A percentile compares a stretch with the other conserved stretches of the same genome.
These are phyloP conservation scores for Schizothecium vesticola DNA, from an alignment of 495 filamentous ascomycete species.

Conservation along the genomic window DNA sequence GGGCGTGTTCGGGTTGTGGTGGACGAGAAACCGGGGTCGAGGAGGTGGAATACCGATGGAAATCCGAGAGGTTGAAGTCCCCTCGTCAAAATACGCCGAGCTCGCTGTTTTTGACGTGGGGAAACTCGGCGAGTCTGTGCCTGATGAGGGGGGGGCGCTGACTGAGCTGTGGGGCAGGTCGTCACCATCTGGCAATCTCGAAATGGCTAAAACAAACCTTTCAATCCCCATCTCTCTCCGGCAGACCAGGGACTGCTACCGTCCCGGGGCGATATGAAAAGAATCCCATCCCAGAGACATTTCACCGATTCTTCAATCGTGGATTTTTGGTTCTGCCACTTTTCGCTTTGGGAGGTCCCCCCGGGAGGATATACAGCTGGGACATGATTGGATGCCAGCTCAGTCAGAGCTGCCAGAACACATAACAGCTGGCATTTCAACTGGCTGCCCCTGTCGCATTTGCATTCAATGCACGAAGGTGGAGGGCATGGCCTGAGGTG, in stretches of 20 bases:
- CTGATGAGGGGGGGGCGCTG: conserved; percentile 13
- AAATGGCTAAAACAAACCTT: too few relatives aligned
- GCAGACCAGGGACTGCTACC: background rate
- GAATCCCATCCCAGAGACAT: background rate
- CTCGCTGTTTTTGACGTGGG: conserved; percentile 12
- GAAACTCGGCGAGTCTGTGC: conserved; percentile 19
- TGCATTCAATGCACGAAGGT: too few relatives aligned
- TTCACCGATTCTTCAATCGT: background rate
- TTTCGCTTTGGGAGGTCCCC: background rate
- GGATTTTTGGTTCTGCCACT: background rate
- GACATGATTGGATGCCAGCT: background rate
- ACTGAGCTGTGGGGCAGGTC: conserved; percentile 11
- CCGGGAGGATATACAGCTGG: background rate
- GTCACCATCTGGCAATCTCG: background rate
- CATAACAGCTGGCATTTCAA: background rate
- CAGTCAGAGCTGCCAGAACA: background rate
- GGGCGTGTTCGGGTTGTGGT: background rate
- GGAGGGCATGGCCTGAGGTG: background rate
- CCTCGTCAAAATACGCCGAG: conserved; percentile 24
- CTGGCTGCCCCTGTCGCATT: too few relatives aligned
- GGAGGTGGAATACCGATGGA: conserved; percentile 30
- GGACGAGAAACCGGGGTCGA: background rate
- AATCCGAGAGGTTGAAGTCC: conserved; percentile 24
- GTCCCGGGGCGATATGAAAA: too few relatives aligned
- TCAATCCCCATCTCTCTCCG: too few relatives aligned